phyloP scores from a whole-genome alignment of 2,329 filamentous ascomycete genomes.

The Trichothecium roseum region DNA sequence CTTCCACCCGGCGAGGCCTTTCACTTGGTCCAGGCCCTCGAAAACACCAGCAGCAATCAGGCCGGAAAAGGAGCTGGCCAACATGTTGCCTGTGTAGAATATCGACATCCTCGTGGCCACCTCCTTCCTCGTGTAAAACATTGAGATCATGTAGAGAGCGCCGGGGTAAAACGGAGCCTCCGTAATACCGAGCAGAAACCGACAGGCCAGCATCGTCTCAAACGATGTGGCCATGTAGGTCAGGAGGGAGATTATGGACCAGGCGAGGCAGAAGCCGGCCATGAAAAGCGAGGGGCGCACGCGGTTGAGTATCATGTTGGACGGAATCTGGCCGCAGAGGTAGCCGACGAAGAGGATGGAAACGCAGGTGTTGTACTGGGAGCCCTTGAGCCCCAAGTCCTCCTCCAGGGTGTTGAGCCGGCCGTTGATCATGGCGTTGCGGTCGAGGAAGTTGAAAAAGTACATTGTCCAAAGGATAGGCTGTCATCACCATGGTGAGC shows the following conservation, averaged over 20 bases:
- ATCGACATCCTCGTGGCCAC: constrained; percentile 49
- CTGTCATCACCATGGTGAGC: no score
- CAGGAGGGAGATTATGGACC: constrained; percentile 45
- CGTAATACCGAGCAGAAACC: constrained; percentile 12
- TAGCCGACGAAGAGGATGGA: constrained; percentile 28
- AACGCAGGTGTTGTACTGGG: constrained; percentile 46
- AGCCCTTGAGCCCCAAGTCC: constrained; percentile 42
- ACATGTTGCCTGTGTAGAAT: constrained; percentile 46
- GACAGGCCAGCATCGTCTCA: no score
- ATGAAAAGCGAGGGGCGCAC: constrained; percentile 36
- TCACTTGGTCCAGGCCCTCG: constrained; percentile 17
- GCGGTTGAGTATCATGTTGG: constrained; percentile 23
- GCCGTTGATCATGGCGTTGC: constrained; percentile 18
- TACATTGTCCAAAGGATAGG: constrained; percentile 11
- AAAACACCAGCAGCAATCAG: constrained; percentile 49
- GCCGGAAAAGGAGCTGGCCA: constrained; percentile 56
- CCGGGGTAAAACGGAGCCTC: constrained; percentile 18
- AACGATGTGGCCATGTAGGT: no score
- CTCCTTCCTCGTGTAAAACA: constrained; percentile 53
- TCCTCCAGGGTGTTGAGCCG: constrained; percentile 43
- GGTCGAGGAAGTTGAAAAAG: constrained; percentile 15
- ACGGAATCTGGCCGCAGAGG: constrained; percentile 31
- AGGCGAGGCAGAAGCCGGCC: constrained; percentile 22
- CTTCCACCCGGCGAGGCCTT: constrained; percentile 47
- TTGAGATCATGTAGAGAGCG: constrained; percentile 16